These are phyloP conservation scores for Fonsecaea nubica DNA, from an alignment of 2,329 filamentous ascomycete species.

Conservation along the genomic window DNA sequence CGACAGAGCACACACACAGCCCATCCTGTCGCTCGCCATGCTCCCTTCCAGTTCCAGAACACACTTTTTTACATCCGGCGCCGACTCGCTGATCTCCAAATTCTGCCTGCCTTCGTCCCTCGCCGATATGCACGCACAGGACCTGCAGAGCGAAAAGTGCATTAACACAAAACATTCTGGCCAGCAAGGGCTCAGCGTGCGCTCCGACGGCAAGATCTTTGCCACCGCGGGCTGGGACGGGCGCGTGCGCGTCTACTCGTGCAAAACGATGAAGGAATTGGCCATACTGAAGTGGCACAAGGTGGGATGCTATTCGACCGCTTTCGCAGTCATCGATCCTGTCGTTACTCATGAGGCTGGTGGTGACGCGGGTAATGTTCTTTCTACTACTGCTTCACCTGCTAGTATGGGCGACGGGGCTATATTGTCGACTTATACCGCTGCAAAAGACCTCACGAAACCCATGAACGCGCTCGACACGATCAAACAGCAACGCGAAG, in stretches of 20 bases:
- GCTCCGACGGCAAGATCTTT: constrained; percentile 81
- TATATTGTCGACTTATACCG: constrained; percentile 15
- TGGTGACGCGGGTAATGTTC: neutral
- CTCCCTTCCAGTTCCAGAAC: constrained; percentile 48
- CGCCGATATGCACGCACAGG: constrained; percentile 44
- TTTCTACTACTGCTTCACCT: neutral
- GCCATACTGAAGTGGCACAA: constrained; percentile 95
- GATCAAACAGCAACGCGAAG: constrained; percentile 69
- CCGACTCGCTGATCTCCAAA: constrained; percentile 78
- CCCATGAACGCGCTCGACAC: constrained; percentile 46
- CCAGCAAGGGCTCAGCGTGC: constrained; percentile 79
- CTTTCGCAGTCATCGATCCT: constrained; percentile 62
- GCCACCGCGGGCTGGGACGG: constrained; percentile 94
- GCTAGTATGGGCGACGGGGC: neutral
- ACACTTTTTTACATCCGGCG: constrained; percentile 79
- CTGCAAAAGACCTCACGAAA: constrained; percentile 23
- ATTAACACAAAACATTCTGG: constrained; percentile 86
- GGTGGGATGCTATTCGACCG: constrained; percentile 81
- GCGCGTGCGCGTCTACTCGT: constrained; percentile 78
- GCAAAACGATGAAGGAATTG: constrained; percentile 80
- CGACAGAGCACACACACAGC: constrained; percentile 73
- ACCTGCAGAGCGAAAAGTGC: constrained; percentile 61
- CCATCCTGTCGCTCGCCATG: constrained; percentile 75
- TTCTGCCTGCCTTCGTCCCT: constrained; percentile 63
- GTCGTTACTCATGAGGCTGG: constrained; percentile 38